Conservation (phyloP, 257 asterid genomes). For the Plantago ovata region DNA sequence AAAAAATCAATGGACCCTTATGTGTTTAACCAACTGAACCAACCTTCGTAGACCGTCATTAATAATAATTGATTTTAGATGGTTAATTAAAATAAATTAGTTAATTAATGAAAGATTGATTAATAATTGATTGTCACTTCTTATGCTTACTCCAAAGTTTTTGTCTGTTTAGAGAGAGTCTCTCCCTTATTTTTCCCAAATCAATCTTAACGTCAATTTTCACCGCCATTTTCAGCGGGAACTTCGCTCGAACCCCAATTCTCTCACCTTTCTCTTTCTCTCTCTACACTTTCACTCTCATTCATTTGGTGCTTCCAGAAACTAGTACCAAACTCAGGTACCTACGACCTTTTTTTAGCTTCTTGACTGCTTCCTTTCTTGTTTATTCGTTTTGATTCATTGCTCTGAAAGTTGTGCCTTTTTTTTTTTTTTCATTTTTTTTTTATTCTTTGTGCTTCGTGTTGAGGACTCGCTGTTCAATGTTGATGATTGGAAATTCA, state of each 20-base stretch:
- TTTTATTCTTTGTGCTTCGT: not conserved
- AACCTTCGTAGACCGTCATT: too few species aligned
- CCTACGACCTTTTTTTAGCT: not conserved
- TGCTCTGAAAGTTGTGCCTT: not conserved
- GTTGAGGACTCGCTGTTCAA: slow-evolving; percentile 5
- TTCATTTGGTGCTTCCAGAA: slow-evolving; percentile 2
- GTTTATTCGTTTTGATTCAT: not conserved
- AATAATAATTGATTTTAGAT: too few species aligned
- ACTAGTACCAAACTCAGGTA: slow-evolving; percentile 5
- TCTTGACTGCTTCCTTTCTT: not conserved
- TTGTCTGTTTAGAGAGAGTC: slow-evolving; percentile 46
- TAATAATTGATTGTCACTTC: slow-evolving; percentile 14
- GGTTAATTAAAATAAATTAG: too few species aligned
- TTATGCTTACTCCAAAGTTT: slow-evolving; percentile 35
- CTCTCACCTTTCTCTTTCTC: not conserved
- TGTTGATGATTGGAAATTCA: slow-evolving; percentile 15
- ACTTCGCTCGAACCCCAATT: slow-evolving; percentile 20
- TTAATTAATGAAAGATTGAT: too few species aligned
- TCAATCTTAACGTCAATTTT: slow-evolving; percentile 39
- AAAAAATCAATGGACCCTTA: too few species aligned
- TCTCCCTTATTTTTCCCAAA: slow-evolving; percentile 5
- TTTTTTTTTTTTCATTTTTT: not conserved
- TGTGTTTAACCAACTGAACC: too few species aligned
- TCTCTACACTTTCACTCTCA: not conserved
- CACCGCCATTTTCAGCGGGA: slow-evolving; percentile 78